phyloP scores from a whole-genome alignment of 495 filamentous ascomycete species.

The Pyrenula aspistea region DNA sequence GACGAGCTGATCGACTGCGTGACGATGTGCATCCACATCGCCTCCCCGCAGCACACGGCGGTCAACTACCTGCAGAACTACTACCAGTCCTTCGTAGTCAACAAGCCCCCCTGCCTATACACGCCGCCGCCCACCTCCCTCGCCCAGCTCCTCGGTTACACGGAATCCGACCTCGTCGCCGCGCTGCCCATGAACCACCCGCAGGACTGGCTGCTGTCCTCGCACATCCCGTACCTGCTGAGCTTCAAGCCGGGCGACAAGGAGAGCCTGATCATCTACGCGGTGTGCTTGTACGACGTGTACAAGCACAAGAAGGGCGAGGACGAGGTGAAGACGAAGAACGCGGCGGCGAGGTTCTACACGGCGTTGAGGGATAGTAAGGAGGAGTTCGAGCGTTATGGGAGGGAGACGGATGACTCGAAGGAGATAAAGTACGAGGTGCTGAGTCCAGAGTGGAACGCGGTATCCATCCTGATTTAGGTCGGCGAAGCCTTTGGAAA shows the following conservation, averaged over 20 bases:
- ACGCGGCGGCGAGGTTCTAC: neutral
- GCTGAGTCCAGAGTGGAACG: conserved; percentile 2
- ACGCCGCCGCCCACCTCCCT: conserved; percentile 16
- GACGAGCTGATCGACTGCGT: conserved; percentile 14
- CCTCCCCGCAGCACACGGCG: conserved; percentile 33
- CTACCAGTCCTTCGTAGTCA: conserved; percentile 32
- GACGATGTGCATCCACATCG: conserved; percentile 42
- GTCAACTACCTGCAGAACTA: conserved; percentile 39
- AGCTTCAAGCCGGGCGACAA: conserved; percentile 25
- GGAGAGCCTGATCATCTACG: conserved; percentile 24
- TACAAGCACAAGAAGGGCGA: conserved; percentile 10
- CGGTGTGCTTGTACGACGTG: conserved; percentile 10
- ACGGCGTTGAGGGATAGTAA: neutral
- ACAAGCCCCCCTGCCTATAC: conserved; percentile 30
- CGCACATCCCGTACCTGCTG: conserved; percentile 30
- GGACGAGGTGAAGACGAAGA: conserved; percentile 11
- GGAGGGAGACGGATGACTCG: neutral
- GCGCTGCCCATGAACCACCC: conserved; percentile 27
- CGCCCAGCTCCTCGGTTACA: conserved; percentile 11
- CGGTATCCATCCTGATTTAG: conserved; percentile 6
- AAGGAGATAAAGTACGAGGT: conserved; percentile 2
- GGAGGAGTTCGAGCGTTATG: neutral
- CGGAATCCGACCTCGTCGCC: conserved; percentile 22
- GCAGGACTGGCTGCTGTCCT: conserved; percentile 26
- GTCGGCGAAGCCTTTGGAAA: no score